Percentiles rank a stretch among this genome's conserved stretches.
phyloP scores from a whole-genome alignment of 192 early-diverging fungal species.

The Coemansia sp. region DNA sequence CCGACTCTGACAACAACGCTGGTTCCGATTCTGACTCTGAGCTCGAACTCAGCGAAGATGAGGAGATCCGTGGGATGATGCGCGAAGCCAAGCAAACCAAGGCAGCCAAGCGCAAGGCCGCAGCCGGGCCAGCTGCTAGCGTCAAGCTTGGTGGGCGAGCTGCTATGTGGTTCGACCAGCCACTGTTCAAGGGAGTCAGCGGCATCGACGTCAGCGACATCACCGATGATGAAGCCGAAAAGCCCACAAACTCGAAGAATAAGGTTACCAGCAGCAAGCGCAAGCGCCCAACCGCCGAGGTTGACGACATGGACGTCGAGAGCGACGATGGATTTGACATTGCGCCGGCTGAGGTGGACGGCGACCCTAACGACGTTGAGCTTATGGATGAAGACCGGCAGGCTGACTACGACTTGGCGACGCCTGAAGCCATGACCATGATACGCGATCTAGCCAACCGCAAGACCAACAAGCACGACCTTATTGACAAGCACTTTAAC shows the following conservation, averaged over 20 bases:
- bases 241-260: not conserved
- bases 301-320: conserved; percentile 41
- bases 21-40: conserved; percentile 55
- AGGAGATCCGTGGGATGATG: conserved; percentile 51
- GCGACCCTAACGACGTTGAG: conserved; percentile 50
- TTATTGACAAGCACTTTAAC: conserved; percentile 93
- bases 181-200: conserved; percentile 76
- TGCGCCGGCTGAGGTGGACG: conserved; percentile 39
- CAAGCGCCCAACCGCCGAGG: conserved; percentile 50
- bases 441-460: conserved; percentile 81
- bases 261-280: conserved; percentile 51
- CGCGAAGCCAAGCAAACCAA: conserved; percentile 32
- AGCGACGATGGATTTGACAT: conserved; percentile 62
- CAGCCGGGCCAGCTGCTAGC: conserved; percentile 24
- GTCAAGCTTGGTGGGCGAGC: conserved; percentile 75
- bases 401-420: conserved; percentile 73
- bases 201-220: conserved; percentile 60
- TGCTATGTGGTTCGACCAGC: conserved; percentile 95
- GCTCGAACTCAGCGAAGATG: conserved; percentile 38
- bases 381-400: conserved; percentile 55
- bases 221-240: conserved; percentile 61
- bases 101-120: conserved; percentile 28
- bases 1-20: conserved; percentile 13
- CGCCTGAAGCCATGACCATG: conserved; percentile 89
- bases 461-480: conserved; percentile 73